These are phyloP conservation scores for Misopates orontium DNA, from an alignment of 257 asterid genomes.

Conservation along the genomic window DNA sequence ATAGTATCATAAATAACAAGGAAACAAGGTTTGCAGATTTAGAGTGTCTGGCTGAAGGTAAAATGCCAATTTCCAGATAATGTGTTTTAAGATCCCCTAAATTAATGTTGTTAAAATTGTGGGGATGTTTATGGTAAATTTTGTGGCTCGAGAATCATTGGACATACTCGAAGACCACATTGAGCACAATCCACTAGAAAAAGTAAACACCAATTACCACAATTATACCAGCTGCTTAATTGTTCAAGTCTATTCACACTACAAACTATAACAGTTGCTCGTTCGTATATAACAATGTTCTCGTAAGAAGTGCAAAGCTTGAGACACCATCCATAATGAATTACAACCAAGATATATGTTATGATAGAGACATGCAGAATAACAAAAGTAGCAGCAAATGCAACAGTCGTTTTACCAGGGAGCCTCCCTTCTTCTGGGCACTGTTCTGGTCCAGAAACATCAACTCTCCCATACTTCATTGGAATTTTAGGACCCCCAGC, in stretches of 20 bases:
- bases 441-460: constrained; percentile 77
- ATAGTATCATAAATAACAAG: not conserved
- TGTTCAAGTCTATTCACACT: not conserved
- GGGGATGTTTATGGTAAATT: no score
- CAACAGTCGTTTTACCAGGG: constrained; percentile 60
- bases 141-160: no score
- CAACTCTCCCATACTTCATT: constrained; percentile 98
- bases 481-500: constrained; percentile 98
- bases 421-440: constrained; percentile 99
- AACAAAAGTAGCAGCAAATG: constrained; percentile 14
- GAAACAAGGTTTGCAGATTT: not conserved
- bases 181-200: no score
- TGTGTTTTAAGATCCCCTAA: not conserved
- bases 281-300: not conserved
- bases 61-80: no score
- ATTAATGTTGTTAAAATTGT: no score
- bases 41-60: no score
- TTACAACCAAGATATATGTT: not conserved
- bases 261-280: not conserved
- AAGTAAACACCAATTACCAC: not conserved
- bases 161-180: no score
- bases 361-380: not conserved
- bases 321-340: not conserved
- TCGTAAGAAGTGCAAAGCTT: not conserved
- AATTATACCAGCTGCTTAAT: not conserved